These are phyloP conservation scores for Choanephora cucurbitarum DNA, from an alignment of 371 early-diverging fungal genomes.

Conservation along the genomic window DNA sequence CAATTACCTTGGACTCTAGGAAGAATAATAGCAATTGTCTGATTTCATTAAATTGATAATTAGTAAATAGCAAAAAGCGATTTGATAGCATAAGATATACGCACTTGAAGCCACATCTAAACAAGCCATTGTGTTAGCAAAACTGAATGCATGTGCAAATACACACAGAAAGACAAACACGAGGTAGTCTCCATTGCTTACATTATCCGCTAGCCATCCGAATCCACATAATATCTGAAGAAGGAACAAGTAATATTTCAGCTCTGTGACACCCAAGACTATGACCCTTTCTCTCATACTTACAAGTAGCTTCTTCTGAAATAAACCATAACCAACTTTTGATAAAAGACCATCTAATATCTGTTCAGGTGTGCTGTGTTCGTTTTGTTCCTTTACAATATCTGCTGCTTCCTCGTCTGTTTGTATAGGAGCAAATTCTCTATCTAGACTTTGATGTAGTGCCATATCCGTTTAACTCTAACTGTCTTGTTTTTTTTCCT, in stretches of 20 bases:
- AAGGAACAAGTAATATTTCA: conserved; percentile 4
- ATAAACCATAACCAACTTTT: conserved; percentile 76
- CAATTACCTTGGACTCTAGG: conserved; percentile 53
- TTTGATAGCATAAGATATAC: conserved; percentile 1
- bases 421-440: conserved; percentile 7
- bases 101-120: conserved; percentile 75
- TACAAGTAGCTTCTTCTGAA: conserved; percentile 78
- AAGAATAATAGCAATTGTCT: conserved; percentile 68
- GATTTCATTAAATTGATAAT: conserved; percentile 29
- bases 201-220: conserved; percentile 89
- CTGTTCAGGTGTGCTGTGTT: conserved; percentile 22
- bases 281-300: not conserved
- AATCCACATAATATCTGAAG: conserved; percentile 72
- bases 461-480: no score
- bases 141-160: no score
- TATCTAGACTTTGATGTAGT: no score
- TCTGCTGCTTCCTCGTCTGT: conserved; percentile 9
- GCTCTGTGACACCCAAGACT: not conserved
- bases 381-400: not conserved
- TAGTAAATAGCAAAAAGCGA: not conserved
- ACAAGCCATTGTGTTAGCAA: not conserved
- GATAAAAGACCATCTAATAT: conserved; percentile 62
- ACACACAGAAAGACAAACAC: no score
- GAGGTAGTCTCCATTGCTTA: conserved; percentile 33
- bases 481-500: no score